phyloP scores from a whole-genome alignment of 2,329 filamentous ascomycete species.

The Seiridium cupressi region DNA sequence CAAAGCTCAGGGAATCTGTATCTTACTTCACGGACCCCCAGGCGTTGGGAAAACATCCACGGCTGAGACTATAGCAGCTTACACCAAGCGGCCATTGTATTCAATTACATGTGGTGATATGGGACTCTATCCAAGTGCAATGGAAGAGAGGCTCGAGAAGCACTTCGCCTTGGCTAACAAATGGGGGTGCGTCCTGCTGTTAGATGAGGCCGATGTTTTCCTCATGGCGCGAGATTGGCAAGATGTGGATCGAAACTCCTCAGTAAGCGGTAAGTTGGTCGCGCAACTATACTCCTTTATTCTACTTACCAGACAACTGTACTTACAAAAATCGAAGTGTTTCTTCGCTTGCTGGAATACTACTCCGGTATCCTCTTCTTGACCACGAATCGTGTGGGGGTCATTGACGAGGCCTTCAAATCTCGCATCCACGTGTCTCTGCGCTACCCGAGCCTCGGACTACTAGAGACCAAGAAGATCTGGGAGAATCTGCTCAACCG shows the following conservation, averaged over 20 bases:
- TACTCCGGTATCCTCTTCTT: slow-evolving; percentile 18
- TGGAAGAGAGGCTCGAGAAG: neutral
- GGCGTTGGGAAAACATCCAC: neutral
- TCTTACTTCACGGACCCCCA: neutral
- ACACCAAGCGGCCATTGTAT: slow-evolving; percentile 13
- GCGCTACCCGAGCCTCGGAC: slow-evolving; percentile 14
- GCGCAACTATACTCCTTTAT: neutral
- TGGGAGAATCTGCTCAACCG: slow-evolving; percentile 19
- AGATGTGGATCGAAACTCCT: slow-evolving; percentile 5
- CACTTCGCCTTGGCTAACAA: neutral
- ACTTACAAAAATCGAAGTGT: slow-evolving; percentile 31
- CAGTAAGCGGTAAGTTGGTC: slow-evolving; percentile 1
- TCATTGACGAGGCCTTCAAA: slow-evolving; percentile 22
- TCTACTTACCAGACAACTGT: too few species aligned
- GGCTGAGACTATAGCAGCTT: slow-evolving; percentile 28
- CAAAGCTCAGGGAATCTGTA: neutral
- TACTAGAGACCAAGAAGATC: slow-evolving; percentile 11
- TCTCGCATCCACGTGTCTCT: slow-evolving; percentile 20
- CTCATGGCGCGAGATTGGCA: slow-evolving; percentile 21
- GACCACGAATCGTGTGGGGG: slow-evolving; percentile 20
- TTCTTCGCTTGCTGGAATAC: slow-evolving; percentile 28
- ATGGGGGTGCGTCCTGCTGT: slow-evolving; percentile 27
- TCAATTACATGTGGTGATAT: slow-evolving; percentile 9
- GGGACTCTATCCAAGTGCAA: neutral
- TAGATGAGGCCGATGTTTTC: slow-evolving; percentile 30